Evolutionary conservation across 495 filamentous ascomycete genomes (phyloP).

Genomic region (Aspergillus leporis): DNA sequence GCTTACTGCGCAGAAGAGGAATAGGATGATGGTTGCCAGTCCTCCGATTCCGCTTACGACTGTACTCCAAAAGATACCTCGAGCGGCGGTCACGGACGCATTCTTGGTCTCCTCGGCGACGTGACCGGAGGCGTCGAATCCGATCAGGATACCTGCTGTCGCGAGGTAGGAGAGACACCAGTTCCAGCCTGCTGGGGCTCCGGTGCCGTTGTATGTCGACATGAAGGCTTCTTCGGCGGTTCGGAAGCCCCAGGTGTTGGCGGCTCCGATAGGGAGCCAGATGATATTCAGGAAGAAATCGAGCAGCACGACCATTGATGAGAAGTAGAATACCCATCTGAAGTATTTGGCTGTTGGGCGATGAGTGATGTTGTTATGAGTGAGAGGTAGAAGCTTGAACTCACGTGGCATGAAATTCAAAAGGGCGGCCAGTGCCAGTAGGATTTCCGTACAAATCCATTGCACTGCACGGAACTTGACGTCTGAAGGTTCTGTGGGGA

Average conservation of each 20-base stretch:
- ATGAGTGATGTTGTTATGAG: slow-evolving; percentile 10
- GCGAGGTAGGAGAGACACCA: slow-evolving; percentile 61
- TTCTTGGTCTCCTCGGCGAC: slow-evolving; percentile 60
- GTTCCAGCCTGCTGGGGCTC: slow-evolving; percentile 56
- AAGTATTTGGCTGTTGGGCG: slow-evolving; percentile 37
- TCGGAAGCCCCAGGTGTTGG: slow-evolving; percentile 56
- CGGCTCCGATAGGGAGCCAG: slow-evolving; percentile 56
- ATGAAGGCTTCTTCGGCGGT: slow-evolving; percentile 56
- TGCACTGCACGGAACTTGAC: slow-evolving; percentile 58
- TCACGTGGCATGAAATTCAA: slow-evolving; percentile 48
- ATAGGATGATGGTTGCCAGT: slow-evolving; percentile 53
- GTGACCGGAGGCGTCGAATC: slow-evolving; percentile 58
- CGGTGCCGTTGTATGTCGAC: slow-evolving; percentile 58
- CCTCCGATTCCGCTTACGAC: slow-evolving; percentile 52
- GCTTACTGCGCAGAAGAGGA: slow-evolving; percentile 55
- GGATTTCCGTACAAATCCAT: slow-evolving; percentile 52
- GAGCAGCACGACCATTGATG: slow-evolving; percentile 49
- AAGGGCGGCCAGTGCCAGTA: slow-evolving; percentile 47
- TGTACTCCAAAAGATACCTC: slow-evolving; percentile 58
- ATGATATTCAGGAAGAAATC: slow-evolving; percentile 58
- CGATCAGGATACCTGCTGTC: slow-evolving; percentile 59
- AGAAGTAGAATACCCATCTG: slow-evolving; percentile 49
- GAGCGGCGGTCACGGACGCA: slow-evolving; percentile 52
- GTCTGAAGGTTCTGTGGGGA: slow-evolving; percentile 45
- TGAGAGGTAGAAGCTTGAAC: slow-evolving; percentile 6